A percentile compares a stretch with the other conserved stretches of the same genome.
phyloP scores from a whole-genome alignment of 2,329 filamentous ascomycete genomes.

The Hypoxylon sp. region DNA sequence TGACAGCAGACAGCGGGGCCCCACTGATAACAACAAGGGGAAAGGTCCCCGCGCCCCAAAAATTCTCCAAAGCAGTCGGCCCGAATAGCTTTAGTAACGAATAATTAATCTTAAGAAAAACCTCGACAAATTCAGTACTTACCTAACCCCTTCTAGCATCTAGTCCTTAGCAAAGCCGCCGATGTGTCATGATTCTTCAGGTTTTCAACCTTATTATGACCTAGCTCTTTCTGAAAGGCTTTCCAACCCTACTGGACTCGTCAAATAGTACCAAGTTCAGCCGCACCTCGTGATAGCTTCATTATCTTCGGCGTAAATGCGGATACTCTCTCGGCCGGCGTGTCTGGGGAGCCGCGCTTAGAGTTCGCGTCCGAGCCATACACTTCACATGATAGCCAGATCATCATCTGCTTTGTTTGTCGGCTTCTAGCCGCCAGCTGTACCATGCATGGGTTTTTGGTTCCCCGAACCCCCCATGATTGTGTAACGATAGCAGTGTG shows the following conservation, averaged over 20 bases:
- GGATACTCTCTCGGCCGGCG: slow-evolving; percentile 22
- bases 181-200: slow-evolving; percentile 7
- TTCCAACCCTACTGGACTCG: neutral
- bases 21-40: slow-evolving; percentile 13
- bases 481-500: neutral
- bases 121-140: slow-evolving; percentile 1
- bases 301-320: slow-evolving; percentile 31
- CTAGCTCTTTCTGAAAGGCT: slow-evolving; percentile 17
- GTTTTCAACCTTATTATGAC: slow-evolving; percentile 22
- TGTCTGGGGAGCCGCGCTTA: slow-evolving; percentile 3
- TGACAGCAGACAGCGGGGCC: no score
- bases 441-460: neutral
- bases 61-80: slow-evolving; percentile 19
- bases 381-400: neutral
- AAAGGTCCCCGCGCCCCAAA: slow-evolving; percentile 30
- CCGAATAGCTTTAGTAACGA: slow-evolving; percentile 29
- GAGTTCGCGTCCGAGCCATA: slow-evolving; percentile 4
- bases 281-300: slow-evolving; percentile 20
- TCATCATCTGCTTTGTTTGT: slow-evolving; percentile 2
- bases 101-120: slow-evolving; percentile 1
- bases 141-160: slow-evolving; percentile 11
- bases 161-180: slow-evolving; percentile 8
- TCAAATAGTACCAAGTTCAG: slow-evolving; percentile 21
- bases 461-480: neutral
- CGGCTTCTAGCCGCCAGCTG: slow-evolving; percentile 10